Base-by-base conservation (phyloP, 139 green algal genomes). In the Tetradesmus obliquus region DNA sequence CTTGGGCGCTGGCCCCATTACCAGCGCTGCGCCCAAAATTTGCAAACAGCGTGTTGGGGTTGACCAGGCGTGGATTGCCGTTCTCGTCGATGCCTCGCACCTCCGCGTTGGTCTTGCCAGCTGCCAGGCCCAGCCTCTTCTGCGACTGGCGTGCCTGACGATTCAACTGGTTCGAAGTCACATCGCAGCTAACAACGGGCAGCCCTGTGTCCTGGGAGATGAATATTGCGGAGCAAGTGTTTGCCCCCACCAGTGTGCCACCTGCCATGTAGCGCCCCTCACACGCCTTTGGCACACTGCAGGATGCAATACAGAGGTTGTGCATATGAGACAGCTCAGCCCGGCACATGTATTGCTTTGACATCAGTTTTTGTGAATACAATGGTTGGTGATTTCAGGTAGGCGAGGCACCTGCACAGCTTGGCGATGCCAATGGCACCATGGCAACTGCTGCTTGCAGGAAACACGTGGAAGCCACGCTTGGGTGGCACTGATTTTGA, bases 151-250 rank as follows among this genome's bases (percentile, higher is more conserved):
- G 79, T 12, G 76, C 24, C 71, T 90, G 86, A 3, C 86, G 76
- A 2, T 55, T 24, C 53, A 90, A 45, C 71, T 84, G 86, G 5
- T 72, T 54, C 19, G 20, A 20, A 15, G 86, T 90, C 15, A 83
- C 53, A 9, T 84, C n/a, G 53, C 86, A 90, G 55, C 19, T 53
- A 10, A 19, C 7, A 15, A 90, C 86, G 3, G 86, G 86, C 4
- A 90, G 86, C 53, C 86, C 86, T 54, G 86, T 90, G 3, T 66
- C 71, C 22, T 90, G 32, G 6, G 86, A 90, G 9, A 90, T 55
- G 45, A 74, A 90, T 20, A 90, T 55, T 55, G 71, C 10, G 24
- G 51, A 32, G 53, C 86, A 90, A 17, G 86, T 20, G 1, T 72
- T 17, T n/a, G 32, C 19, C 3, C 53, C 22, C 0, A 55, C 45